These are phyloP conservation scores for Eucalyptus regnans DNA, from an alignment of 345 rosid species.

Conservation along the genomic window DNA sequence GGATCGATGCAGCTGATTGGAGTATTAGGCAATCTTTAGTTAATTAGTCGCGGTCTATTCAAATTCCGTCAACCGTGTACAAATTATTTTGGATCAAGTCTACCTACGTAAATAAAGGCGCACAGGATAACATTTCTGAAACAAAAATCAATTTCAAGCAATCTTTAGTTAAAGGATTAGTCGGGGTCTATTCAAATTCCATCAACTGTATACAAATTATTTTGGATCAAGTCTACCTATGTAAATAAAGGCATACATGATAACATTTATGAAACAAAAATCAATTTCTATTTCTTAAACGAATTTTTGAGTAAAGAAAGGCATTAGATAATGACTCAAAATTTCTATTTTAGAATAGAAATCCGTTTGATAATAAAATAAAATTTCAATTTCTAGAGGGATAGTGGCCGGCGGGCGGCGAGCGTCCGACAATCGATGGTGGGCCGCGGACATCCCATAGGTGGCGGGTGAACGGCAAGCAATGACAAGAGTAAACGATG, in stretches of 20 bases:
- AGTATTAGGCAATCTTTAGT: neutral
- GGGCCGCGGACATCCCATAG: accelerated
- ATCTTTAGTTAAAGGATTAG: neutral
- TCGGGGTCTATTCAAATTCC: accelerated
- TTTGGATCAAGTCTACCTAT: no score
- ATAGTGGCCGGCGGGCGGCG: accelerated
- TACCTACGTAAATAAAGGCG: accelerated
- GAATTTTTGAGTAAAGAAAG: accelerated
- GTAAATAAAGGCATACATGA: accelerated
- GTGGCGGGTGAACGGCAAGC: accelerated
- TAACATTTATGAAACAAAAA: accelerated
- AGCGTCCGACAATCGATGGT: accelerated
- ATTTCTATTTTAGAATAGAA: no score
- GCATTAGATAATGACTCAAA: no score
- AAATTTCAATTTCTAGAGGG: accelerated
- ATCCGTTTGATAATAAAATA: accelerated
- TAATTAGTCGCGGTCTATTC: accelerated
- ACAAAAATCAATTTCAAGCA: no score
- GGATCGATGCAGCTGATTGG: accelerated
- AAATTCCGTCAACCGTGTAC: accelerated
- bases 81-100: no score
- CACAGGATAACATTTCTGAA: accelerated
- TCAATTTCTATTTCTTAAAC: no score
- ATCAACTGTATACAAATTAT: accelerated
- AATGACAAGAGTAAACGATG: accelerated